Base-by-base conservation (phyloP, 495 filamentous ascomycete genomes). In the Choiromyces venosus region DNA sequence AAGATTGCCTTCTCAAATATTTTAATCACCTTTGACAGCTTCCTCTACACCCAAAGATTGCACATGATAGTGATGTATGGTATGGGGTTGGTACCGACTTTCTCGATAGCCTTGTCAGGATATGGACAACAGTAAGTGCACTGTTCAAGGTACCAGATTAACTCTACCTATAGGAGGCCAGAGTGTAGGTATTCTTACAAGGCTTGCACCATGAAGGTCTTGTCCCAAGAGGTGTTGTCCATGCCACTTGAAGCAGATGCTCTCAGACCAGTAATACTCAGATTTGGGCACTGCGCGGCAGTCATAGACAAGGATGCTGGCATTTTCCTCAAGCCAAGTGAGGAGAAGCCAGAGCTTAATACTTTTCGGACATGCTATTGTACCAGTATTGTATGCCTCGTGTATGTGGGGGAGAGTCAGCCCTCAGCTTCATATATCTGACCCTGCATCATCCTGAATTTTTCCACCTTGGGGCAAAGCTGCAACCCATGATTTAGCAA, bases 401-500 rank as follows among this genome's bases (percentile, higher is more conserved):
- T n/a, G 91, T 91, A 74, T 88, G 95, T 94, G 81, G 96, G 91
- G 0, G 91, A 89, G 44, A 91, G 83, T 80, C 91, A 91, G 74
- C 86, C 87, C 69, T 91, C 87, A n/a, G 87, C 84, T 78, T 97
- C 91, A 86, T 97, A 99, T 73, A 97, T 93, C 78, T 99, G 95
- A 5, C 96, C 95, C 83, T 98, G 98, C 85, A 96, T 92, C 92
- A 97, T 97, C 90, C 93, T 96, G 16, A 99, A 87, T 82, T 97
- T 97, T 69, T 92, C 89, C 92, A n/a, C n/a, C n/a, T n/a, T n/a
- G n/a, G n/a, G n/a, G n/a, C n/a, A n/a, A n/a, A n/a, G n/a, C n/a
- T n/a, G 90, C 0, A 99, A 86, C 37, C 90, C 95, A 79, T 97
- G 88, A 78, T 91, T 92, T 74, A 93, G 93, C 9, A 97, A 88